Evolutionary conservation across 805 yeast species (phyloP).

Genomic region (Yamadazyma akitaensis): DNA sequence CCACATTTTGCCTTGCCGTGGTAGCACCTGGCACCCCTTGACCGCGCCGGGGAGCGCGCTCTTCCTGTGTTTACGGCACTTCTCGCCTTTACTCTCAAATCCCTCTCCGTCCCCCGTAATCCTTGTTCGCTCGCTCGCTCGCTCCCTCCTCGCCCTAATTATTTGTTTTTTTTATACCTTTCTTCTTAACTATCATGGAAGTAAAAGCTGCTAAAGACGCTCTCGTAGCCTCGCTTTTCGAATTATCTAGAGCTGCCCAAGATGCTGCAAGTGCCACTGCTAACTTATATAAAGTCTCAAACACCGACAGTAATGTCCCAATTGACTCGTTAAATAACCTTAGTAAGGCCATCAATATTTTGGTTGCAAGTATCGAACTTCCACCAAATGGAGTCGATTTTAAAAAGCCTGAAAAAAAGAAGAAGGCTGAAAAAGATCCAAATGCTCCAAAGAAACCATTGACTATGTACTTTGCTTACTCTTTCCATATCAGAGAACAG

Average conservation of each 20-base stretch:
- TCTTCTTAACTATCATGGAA: conserved; percentile 6
- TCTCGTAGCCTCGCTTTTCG: conserved; percentile 70
- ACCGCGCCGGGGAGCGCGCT: not conserved
- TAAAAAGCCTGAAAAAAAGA: conserved; percentile 44
- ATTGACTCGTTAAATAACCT: conserved; percentile 25
- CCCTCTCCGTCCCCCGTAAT: not conserved
- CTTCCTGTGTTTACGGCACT: not conserved
- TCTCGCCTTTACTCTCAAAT: not conserved
- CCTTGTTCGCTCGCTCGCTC: not conserved
- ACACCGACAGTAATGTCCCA: conserved; percentile 8
- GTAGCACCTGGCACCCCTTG: not conserved
- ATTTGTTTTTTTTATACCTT: conserved; percentile 1
- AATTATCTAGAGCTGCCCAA: conserved; percentile 80
- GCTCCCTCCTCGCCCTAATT: not conserved
- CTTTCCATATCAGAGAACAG: conserved; percentile 67
- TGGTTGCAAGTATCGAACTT: conserved; percentile 16
- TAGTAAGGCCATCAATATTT: conserved; percentile 30
- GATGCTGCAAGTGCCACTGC: conserved; percentile 80
- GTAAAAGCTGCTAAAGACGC: conserved; percentile 22
- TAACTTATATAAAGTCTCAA: conserved; percentile 10
- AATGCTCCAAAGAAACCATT: conserved; percentile 94
- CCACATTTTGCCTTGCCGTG: not conserved
- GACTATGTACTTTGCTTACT: conserved; percentile 78
- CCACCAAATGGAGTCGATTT: conserved; percentile 22
- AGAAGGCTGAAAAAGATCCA: conserved; percentile 64